phyloP scores from a whole-genome alignment of 306 rosid genomes.

The Vigna hirtella region DNA sequence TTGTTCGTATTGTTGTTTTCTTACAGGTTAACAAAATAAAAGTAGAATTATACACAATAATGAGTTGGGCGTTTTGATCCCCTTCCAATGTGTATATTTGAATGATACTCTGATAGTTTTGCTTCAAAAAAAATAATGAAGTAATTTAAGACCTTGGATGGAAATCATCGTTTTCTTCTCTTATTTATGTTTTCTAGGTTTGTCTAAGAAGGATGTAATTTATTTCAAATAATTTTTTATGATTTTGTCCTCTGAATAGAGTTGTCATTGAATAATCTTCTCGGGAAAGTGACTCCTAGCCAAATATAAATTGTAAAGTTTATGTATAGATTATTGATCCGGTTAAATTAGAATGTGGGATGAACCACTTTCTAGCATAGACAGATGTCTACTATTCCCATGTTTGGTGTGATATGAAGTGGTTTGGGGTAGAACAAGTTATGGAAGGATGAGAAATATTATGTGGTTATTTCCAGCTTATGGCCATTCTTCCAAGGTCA shows the following conservation, averaged over 20 bases:
- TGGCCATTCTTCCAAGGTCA: no score
- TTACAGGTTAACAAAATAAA: not conserved
- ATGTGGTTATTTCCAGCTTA: no score
- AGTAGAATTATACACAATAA: not conserved
- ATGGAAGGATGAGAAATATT: no score
- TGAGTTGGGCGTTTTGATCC: constrained; percentile 23
- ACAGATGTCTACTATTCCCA: no score
- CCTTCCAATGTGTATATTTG: constrained; percentile 11
- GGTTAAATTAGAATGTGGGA: no score
- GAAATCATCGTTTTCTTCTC: constrained; percentile 2
- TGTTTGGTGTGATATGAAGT: no score
- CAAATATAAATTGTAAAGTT: no score
- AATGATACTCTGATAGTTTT: constrained; percentile 21
- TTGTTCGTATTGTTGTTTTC: no score
- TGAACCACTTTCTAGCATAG: no score
- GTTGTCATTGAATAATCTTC: constrained; percentile 5
- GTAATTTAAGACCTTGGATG: not conserved
- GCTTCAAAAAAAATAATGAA: not conserved
- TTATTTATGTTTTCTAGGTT: constrained; percentile 17
- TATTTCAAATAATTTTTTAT: not conserved
- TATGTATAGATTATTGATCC: no score
- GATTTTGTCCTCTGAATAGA: constrained; percentile 30
- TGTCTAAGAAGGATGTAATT: constrained; percentile 30
- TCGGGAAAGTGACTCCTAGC: not conserved
- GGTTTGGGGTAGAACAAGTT: no score